Base-by-base conservation (phyloP, 306 rosid species). In the Macrotyloma uniflorum region DNA sequence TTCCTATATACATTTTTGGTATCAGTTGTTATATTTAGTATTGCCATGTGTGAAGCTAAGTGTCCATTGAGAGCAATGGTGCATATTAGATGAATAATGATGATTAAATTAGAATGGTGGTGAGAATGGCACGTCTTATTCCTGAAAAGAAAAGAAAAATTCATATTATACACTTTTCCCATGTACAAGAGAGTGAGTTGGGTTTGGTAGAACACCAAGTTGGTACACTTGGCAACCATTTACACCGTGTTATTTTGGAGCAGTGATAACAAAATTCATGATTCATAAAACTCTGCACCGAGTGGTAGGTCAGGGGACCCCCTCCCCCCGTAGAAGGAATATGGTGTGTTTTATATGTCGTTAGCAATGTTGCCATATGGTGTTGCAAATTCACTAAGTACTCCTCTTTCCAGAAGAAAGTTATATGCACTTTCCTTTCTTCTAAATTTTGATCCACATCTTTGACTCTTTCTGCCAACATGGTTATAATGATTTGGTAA, bases 261-360 rank as follows among this genome's bases (percentile, higher is more conserved):
- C 12, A 62, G 36, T 66, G 8, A 51, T 19, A 5, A 49, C 20
- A 40, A 32, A 45, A 49, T 69, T 35, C 16, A 74, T 51, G 47
- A 28, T 67, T 57, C 74, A 78, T 67, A 26, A 68, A 67, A 49
- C 1, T 58, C 10, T 22, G 38, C 43, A 42, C 8, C 26, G 54
- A 67, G 4, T 26, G 23, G 75, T 77, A 67, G 81, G 81, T 42
- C 59, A 67, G 16, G 75, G 14, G 9, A 66, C 74, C 67, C 70
- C 61, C 1, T 32, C 35, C 54, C 32, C 2, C 67, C 35, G 58
- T 53, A 43, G 47, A 79, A 45, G 77, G 40, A 58, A 16, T 22
- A 79, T 70, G 77, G 65, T 59, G 1, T 23, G 77, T 70, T 70
- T 46, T 79, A 70, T 59, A 13, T 79, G 77, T 79, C 77, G 83